Percentiles rank a stretch among this genome's conserved stretches.
These are phyloP conservation scores for Saccharomyces hybrid DNA, from an alignment of 1,139 yeast genomes.

Conservation along the genomic window DNA sequence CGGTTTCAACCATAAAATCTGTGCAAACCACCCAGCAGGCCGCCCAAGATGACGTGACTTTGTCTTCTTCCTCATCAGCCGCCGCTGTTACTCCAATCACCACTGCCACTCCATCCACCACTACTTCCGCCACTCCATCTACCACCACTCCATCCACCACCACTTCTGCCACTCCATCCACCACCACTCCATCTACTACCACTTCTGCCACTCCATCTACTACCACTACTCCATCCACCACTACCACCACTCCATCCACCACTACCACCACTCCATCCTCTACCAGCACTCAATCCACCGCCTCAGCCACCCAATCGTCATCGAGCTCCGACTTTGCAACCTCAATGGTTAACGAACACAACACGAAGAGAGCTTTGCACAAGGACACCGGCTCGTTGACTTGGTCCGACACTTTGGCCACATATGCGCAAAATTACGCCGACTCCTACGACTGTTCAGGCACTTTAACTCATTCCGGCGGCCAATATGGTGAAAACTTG, in stretches of 20 bases:
- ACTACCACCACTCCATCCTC: constrained; percentile 16
- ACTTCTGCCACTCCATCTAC: constrained; percentile 11
- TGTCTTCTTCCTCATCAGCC: constrained; percentile 2
- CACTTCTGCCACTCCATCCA: constrained; percentile 5
- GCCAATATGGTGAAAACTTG: constrained; percentile 54
- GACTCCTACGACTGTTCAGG: constrained; percentile 45
- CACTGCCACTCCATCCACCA: constrained; percentile 5
- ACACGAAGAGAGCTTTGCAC: constrained; percentile 47
- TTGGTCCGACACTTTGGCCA: constrained; percentile 42
- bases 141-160: constrained; percentile 6
- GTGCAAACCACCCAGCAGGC: not conserved
- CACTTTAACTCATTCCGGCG: constrained; percentile 51
- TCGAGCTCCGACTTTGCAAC: constrained; percentile 30
- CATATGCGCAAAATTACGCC: constrained; percentile 44
- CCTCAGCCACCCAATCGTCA: constrained; percentile 17
- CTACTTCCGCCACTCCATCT: constrained; percentile 5
- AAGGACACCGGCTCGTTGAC: constrained; percentile 43
- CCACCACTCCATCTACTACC: constrained; percentile 7
- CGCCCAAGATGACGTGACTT: constrained; percentile 2
- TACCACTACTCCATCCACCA: constrained; percentile 15
- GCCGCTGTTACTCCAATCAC: constrained; percentile 5
- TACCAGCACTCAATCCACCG: constrained; percentile 19
- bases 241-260: constrained; percentile 18
- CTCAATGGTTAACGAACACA: constrained; percentile 45
- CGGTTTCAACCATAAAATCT: not conserved